Percentiles rank a stretch among this genome's conserved stretches.
phyloP scores from a whole-genome alignment of 495 filamentous ascomycete genomes.

The Echria macrotheca region DNA sequence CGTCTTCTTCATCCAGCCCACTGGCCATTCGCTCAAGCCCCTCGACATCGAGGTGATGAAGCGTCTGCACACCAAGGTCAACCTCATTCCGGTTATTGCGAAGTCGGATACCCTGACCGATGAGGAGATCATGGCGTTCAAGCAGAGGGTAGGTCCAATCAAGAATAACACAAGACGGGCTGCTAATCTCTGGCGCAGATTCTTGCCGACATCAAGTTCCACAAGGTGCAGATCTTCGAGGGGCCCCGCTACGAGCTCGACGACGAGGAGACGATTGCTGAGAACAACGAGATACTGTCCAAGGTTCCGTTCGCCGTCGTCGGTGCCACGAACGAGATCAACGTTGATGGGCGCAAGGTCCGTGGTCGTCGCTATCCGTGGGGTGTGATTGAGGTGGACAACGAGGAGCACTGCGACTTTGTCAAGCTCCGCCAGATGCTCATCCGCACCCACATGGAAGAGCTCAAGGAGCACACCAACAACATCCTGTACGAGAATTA shows the following conservation, averaged over 20 bases:
- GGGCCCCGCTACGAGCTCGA: slow-evolving; percentile 97
- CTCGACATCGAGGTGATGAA: slow-evolving; percentile 99
- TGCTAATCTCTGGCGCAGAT: slow-evolving; percentile 53
- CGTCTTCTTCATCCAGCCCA: slow-evolving; percentile 99
- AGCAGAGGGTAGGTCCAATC: slow-evolving; percentile 77
- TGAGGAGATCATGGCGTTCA: slow-evolving; percentile 90
- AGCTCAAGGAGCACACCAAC: slow-evolving; percentile 99
- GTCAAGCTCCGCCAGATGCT: slow-evolving; percentile 99
- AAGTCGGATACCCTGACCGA: slow-evolving; percentile 98
- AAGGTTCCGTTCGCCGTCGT: slow-evolving; percentile 99
- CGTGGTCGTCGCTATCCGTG: slow-evolving; percentile 96
- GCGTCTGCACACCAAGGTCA: slow-evolving; percentile 98
- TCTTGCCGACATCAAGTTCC: slow-evolving; percentile 91
- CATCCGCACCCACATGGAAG: slow-evolving; percentile 99
- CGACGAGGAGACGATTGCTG: slow-evolving; percentile 97
- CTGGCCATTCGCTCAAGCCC: slow-evolving; percentile 98
- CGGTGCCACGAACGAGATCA: slow-evolving; percentile 91
- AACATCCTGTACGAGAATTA: slow-evolving; percentile 99
- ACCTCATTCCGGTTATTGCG: slow-evolving; percentile 97
- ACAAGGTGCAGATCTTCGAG: slow-evolving; percentile 97
- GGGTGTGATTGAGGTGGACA: slow-evolving; percentile 98
- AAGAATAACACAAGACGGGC: too few relatives aligned
- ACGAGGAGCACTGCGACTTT: slow-evolving; percentile 99
- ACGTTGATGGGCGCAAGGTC: slow-evolving; percentile 88
- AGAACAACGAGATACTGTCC: slow-evolving; percentile 99